phyloP scores from a whole-genome alignment of 306 rosid genomes.

The Gastrolobium villosum region DNA sequence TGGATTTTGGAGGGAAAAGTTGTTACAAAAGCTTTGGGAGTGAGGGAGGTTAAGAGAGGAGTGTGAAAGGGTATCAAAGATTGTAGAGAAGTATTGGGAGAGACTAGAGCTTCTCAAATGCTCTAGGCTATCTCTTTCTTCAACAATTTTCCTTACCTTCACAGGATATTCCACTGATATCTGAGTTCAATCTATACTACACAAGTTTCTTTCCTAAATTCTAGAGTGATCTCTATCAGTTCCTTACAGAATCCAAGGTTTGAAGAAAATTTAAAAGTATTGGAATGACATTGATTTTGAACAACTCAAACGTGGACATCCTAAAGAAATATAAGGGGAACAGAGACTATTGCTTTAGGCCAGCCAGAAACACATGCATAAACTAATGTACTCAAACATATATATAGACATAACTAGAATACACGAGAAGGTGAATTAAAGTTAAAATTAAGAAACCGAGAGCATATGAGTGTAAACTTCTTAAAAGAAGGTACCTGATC shows the following conservation, averaged over 20 bases:
- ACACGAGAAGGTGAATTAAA: background rate
- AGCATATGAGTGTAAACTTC: slow-evolving; percentile 27
- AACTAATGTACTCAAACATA: background rate
- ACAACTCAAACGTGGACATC: slow-evolving; percentile 38
- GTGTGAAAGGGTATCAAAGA: no score
- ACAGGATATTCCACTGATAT: no score
- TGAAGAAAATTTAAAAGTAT: slow-evolving; percentile 23
- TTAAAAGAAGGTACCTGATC: slow-evolving; percentile 75
- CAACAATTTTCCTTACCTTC: no score
- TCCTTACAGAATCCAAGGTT: slow-evolving; percentile 22
- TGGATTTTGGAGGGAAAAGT: no score
- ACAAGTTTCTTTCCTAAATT: no score
- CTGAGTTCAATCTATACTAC: no score
- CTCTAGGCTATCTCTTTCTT: no score
- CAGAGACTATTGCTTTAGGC: background rate
- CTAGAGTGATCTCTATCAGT: no score
- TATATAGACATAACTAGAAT: slow-evolving; percentile 23
- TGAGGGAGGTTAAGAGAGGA: no score
- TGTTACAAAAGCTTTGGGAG: no score
- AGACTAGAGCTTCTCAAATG: no score
- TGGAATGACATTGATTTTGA: slow-evolving; percentile 5
- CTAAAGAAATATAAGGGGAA: background rate
- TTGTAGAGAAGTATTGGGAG: no score
- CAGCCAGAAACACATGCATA: background rate
- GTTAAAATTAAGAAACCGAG: slow-evolving; percentile 1